Conservation (phyloP, 495 filamentous ascomycete species). For the Antarctomyces pellizariae region DNA sequence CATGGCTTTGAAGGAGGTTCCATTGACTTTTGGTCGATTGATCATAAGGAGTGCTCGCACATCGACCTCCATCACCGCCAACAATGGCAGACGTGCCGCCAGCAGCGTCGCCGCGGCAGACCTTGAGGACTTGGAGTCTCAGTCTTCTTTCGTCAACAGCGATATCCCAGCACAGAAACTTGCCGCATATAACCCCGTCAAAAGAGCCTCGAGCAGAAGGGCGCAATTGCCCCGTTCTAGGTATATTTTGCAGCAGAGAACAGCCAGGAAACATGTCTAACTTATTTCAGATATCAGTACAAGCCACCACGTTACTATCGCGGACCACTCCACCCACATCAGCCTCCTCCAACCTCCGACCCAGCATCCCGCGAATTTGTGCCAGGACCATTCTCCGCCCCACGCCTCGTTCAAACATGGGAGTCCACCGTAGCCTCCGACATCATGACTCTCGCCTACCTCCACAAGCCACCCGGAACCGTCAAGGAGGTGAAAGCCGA, state of each 20-base stretch:
- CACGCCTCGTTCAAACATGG: conserved; percentile 78
- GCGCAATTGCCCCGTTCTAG: conserved; percentile 41
- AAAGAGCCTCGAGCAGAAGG: conserved; percentile 24
- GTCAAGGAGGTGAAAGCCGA: conserved; percentile 32
- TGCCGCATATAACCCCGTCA: conserved; percentile 32
- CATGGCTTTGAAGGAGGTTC: too few species aligned
- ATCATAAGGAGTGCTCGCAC: too few species aligned
- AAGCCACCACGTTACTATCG: conserved; percentile 82
- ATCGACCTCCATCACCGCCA: too few species aligned
- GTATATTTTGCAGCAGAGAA: conserved; percentile 17
- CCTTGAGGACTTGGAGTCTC: conserved; percentile 16
- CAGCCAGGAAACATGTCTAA: conserved; percentile 1
- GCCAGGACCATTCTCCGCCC: conserved; percentile 81
- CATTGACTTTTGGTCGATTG: too few species aligned
- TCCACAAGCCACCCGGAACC: conserved; percentile 53
- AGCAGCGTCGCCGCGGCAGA: conserved; percentile 19
- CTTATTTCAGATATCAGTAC: conserved; percentile 53
- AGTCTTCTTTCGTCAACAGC: conserved; percentile 18
- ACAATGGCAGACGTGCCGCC: conserved; percentile 21
- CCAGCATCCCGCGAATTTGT: conserved; percentile 70
- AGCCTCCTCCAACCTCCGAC: conserved; percentile 60
- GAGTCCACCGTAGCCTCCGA: conserved; percentile 69
- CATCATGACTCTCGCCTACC: conserved; percentile 71
- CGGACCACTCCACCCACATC: conserved; percentile 78
- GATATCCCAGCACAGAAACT: conserved; percentile 15